Evolutionary conservation across 2,329 filamentous ascomycete genomes (phyloP).

Genomic region (Ampelomyces quisqualis): DNA sequence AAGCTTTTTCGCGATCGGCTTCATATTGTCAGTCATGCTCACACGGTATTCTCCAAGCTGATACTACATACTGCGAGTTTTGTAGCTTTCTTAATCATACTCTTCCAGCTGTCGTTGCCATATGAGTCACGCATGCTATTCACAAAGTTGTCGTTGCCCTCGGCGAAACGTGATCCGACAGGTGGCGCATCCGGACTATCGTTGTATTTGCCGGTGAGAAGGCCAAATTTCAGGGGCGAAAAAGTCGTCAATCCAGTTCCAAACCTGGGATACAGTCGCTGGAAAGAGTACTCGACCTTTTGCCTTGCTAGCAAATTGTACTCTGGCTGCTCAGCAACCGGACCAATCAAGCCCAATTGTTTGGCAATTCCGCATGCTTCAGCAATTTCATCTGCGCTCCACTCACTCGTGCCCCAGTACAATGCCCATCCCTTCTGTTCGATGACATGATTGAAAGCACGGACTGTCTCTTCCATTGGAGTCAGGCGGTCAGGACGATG

Average conservation of each 20-base stretch:
- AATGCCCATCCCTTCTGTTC: slow-evolving; percentile 65
- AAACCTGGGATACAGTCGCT: slow-evolving; percentile 55
- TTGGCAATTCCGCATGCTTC: slow-evolving; percentile 61
- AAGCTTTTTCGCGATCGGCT: slow-evolving; percentile 62
- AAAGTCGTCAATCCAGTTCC: slow-evolving; percentile 58
- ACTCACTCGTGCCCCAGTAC: slow-evolving; percentile 65
- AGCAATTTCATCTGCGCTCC: slow-evolving; percentile 60
- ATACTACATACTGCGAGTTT: slow-evolving; percentile 38
- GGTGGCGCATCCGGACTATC: slow-evolving; percentile 55
- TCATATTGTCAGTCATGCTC: slow-evolving; percentile 9
- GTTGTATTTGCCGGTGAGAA: slow-evolving; percentile 64
- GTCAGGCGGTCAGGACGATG: slow-evolving; percentile 68
- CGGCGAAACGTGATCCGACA: slow-evolving; percentile 58
- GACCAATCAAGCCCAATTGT: slow-evolving; percentile 60
- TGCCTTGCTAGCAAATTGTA: slow-evolving; percentile 61
- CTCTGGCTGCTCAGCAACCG: slow-evolving; percentile 55
- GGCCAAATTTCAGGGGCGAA: slow-evolving; percentile 57
- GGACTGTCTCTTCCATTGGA: slow-evolving; percentile 70
- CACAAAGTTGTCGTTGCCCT: slow-evolving; percentile 60
- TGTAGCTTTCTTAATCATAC: slow-evolving; percentile 59
- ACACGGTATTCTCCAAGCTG: too few relatives aligned
- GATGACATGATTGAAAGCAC: slow-evolving; percentile 71
- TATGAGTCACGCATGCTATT: slow-evolving; percentile 47
- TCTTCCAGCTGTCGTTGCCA: slow-evolving; percentile 56
- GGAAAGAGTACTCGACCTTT: slow-evolving; percentile 61